Conservation (phyloP, 2,329 filamentous ascomycete genomes). For the Exophiala calicioides region DNA sequence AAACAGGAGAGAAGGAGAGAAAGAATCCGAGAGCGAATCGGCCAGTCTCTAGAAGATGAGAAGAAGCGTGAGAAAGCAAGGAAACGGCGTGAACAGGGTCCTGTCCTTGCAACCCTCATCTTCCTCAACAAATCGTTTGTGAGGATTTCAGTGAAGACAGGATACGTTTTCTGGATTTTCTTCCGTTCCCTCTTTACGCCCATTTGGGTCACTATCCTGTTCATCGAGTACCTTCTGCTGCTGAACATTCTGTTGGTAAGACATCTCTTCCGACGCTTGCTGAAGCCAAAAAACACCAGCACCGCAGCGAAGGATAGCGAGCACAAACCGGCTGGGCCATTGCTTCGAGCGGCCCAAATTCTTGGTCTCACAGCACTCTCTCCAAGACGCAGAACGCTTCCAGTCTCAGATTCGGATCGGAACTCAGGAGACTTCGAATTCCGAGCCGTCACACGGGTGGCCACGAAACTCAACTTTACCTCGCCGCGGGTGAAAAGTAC, state of each 20-base stretch:
- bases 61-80: not conserved
- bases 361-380: not conserved
- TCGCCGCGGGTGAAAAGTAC: not conserved
- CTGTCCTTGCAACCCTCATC: not conserved
- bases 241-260: not conserved
- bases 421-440: not conserved
- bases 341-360: not conserved
- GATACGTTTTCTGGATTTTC: not conserved
- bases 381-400: not conserved
- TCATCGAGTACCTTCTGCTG: not conserved
- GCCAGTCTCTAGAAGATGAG: not conserved
- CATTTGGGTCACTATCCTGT: not conserved
- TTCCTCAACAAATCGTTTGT: not conserved
- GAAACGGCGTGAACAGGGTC: not conserved
- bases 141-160: not conserved
- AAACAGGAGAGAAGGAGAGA: not conserved
- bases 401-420: not conserved
- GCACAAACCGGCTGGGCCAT: too few relatives aligned
- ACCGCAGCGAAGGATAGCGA: too few relatives aligned
- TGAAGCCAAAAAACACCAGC: not conserved
- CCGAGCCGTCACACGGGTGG: not conserved
- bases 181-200: not conserved
- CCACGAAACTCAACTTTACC: not conserved
- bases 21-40: not conserved
- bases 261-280: not conserved